Evolutionary conservation across 2,329 filamentous ascomycete species (phyloP).

Genomic region (Fusarium sp.): DNA sequence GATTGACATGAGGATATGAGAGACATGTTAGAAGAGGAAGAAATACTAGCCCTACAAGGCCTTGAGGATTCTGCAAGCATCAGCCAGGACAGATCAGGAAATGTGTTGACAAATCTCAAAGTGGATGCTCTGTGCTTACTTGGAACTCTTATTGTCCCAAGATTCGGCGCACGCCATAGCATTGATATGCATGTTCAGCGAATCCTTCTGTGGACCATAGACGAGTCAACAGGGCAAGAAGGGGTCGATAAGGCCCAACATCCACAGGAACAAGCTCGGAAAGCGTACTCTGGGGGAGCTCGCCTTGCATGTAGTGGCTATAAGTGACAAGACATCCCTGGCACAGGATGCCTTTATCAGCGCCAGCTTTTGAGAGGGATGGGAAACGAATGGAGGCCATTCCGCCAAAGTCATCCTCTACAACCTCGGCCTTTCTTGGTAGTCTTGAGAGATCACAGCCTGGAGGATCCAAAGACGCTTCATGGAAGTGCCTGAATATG

Average conservation of each 20-base stretch:
- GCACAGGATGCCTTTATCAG: constrained; percentile 41
- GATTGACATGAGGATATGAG: constrained; percentile 1
- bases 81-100: constrained; percentile 9
- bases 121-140: background rate
- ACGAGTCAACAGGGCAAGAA: constrained; percentile 33
- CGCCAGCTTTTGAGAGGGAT: constrained; percentile 28
- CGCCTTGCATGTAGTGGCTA: constrained; percentile 33
- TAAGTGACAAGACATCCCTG: constrained; percentile 41
- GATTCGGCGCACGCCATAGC: constrained; percentile 39
- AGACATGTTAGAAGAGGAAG: background rate
- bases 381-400: constrained; percentile 46
- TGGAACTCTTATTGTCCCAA: constrained; percentile 17
- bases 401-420: constrained; percentile 41
- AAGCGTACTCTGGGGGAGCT: constrained; percentile 28
- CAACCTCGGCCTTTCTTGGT: constrained; percentile 28
- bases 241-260: constrained; percentile 36
- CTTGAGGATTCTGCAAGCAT: constrained; percentile 19
- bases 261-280: constrained; percentile 34
- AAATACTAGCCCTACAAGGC: background rate
- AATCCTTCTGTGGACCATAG: constrained; percentile 39
- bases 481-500: constrained; percentile 36
- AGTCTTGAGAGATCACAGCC: constrained; percentile 41
- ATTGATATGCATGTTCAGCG: constrained; percentile 38
- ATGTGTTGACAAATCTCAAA: background rate
- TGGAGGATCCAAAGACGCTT: constrained; percentile 37